These are phyloP conservation scores for Tetracladium setigerum DNA, from an alignment of 495 filamentous ascomycete genomes.

Conservation along the genomic window DNA sequence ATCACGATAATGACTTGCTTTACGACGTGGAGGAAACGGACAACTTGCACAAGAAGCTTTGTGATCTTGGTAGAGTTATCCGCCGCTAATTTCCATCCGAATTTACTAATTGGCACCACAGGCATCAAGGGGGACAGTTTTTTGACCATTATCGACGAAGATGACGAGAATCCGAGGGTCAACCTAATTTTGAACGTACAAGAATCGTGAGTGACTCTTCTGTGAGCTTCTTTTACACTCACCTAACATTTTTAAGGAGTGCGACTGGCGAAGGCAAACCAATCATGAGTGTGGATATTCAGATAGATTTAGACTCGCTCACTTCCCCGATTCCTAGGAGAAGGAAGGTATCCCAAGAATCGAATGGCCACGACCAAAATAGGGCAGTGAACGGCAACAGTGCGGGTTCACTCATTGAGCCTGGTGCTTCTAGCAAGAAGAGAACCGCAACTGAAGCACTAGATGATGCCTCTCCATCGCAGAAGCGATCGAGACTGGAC, in stretches of 20 bases:
- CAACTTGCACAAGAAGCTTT: constrained; percentile 70
- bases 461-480: constrained; percentile 9
- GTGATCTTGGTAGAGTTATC: constrained; percentile 56
- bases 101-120: constrained; percentile 23
- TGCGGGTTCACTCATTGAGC: background rate
- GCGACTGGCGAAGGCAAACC: constrained; percentile 12
- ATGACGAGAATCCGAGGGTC: constrained; percentile 72
- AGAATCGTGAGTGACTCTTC: constrained; percentile 31
- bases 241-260: constrained; percentile 5
- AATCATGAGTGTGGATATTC: constrained; percentile 15
- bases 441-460: constrained; percentile 9
- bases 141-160: constrained; percentile 78
- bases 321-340: constrained; percentile 37
- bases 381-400: constrained; percentile 5
- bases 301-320: constrained; percentile 3
- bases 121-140: constrained; percentile 60
- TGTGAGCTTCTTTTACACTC: background rate
- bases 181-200: constrained; percentile 67
- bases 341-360: constrained; percentile 20
- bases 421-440: constrained; percentile 5
- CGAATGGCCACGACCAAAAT: constrained; percentile 18
- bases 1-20: constrained; percentile 60
- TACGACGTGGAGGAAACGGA: constrained; percentile 88
- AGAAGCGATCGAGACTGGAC: constrained; percentile 37
- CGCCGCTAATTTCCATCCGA: background rate